Conservation (phyloP, 345 rosid genomes). For the Citrus hindsii region DNA sequence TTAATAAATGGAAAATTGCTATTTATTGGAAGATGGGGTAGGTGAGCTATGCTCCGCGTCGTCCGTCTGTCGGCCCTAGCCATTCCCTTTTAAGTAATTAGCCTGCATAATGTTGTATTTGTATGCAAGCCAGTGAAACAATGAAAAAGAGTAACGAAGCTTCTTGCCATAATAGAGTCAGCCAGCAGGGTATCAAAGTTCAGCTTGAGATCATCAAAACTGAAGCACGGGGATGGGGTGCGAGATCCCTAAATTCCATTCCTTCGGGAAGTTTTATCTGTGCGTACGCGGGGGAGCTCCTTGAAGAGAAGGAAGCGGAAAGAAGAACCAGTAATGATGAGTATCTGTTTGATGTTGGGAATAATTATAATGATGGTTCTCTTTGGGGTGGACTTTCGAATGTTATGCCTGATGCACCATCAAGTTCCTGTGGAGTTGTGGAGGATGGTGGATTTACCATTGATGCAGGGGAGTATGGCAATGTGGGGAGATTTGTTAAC, state of each 20-base stretch:
- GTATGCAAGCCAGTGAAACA: too few relatives aligned
- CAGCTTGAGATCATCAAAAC: constrained; percentile 83
- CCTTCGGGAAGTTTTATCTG: constrained; percentile 86
- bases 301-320: constrained; percentile 74
- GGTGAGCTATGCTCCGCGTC: constrained; percentile 18
- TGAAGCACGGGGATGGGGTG: constrained; percentile 83
- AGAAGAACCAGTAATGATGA: constrained; percentile 62
- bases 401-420: constrained; percentile 39
- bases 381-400: constrained; percentile 45
- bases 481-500: constrained; percentile 82
- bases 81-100: too few relatives aligned
- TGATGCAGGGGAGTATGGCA: constrained; percentile 30
- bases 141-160: background rate
- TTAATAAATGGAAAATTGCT: background rate
- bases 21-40: constrained; percentile 20
- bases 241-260: constrained; percentile 70
- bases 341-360: constrained; percentile 76
- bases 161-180: constrained; percentile 70
- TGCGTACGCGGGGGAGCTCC: constrained; percentile 80
- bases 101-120: too few relatives aligned
- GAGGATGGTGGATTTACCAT: constrained; percentile 8
- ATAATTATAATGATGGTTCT: constrained; percentile 35
- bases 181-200: constrained; percentile 66
- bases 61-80: constrained; percentile 28
- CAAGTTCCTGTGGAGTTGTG: constrained; percentile 29